Base-by-base conservation (phyloP, 805 yeast genomes). In the Lipomyces kockii region DNA sequence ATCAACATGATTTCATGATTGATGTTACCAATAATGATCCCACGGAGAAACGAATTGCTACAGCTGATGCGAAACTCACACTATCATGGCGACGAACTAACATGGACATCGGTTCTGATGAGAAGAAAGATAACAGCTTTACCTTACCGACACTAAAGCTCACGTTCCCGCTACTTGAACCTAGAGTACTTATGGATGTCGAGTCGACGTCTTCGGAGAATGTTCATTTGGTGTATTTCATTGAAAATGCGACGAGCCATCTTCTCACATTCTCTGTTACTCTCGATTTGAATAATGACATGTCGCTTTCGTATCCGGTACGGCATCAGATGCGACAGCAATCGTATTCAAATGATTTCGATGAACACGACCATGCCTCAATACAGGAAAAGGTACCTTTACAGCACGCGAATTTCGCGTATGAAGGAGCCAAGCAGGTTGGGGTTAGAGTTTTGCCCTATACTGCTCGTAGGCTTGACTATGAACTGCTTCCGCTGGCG, bases 211-310 rank as follows among this genome's bases (percentile, higher is more conserved):
- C 22, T 65, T 69, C 69, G 39, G 73, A 71, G 37, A 69, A 66
- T 1, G 71, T 80, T 17, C 76, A 74, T 55, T 75, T 86, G 56
- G 79, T 74, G 14, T 90, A 85, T 74, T 81, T 82, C 61, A 74
- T 91, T 60, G 97, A 91, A 74, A 91, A 91, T 74, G 92, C 96
- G 14, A 89, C 96, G 0, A 82, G 89, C 2, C 81, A 89, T 56
- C 83, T 88, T 2, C 86, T 91, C 70, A 86, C 86, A 11, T 91
- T 89, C 71, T 78, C 87, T 12, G 80, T 87, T 2, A 79, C 81
- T 12, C 76, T 87, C 76, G 77, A 78, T 2, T 68, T 80, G 1
- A 79, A 81, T 55, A 79, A 78, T 29, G 76, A 69, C 20, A 46
- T 69, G 66, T 25, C 62, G n/a, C 55, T 69, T 17, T 63, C 71